These are phyloP conservation scores for Neurospora sublineolata DNA, from an alignment of 495 filamentous ascomycete species.

Conservation along the genomic window DNA sequence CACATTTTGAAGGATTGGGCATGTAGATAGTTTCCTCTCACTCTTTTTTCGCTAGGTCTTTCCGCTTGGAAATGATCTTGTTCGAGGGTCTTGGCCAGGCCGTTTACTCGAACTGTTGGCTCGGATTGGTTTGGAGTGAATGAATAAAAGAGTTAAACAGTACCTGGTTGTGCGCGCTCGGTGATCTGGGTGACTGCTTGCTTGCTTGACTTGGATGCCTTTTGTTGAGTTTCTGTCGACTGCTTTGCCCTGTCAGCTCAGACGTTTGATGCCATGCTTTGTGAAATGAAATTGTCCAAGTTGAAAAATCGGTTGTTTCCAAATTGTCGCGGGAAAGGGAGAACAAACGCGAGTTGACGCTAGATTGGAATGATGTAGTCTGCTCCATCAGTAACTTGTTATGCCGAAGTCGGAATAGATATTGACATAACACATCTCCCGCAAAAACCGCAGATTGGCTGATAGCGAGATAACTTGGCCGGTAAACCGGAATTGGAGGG, in stretches of 20 bases:
- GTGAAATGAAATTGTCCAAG: too few species aligned
- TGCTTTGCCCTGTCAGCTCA: too few species aligned
- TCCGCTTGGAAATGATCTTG: neutral
- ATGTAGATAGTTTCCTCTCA: neutral
- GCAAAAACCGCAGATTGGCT: neutral
- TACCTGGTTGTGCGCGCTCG: neutral
- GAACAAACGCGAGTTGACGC: neutral
- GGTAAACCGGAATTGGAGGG: neutral
- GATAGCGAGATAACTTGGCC: neutral
- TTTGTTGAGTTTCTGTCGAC: too few species aligned
- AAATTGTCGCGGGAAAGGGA: neutral
- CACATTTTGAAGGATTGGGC: neutral
- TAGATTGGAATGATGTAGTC: neutral
- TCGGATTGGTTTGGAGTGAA: neutral
- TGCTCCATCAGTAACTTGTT: neutral
- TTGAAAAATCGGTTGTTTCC: neutral
- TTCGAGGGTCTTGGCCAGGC: neutral
- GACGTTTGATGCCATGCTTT: too few species aligned
- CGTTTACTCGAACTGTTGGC: neutral
- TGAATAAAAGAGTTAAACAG: neutral
- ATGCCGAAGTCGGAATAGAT: neutral
- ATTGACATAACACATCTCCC: neutral
- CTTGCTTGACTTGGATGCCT: too few species aligned
- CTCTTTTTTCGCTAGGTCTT: neutral
- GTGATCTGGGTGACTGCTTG: neutral